A percentile compares a stretch with the other conserved stretches of the same genome.
Evolutionary conservation across 805 yeast genomes (phyloP).

Genomic region (Metschnikowia anglica): DNA sequence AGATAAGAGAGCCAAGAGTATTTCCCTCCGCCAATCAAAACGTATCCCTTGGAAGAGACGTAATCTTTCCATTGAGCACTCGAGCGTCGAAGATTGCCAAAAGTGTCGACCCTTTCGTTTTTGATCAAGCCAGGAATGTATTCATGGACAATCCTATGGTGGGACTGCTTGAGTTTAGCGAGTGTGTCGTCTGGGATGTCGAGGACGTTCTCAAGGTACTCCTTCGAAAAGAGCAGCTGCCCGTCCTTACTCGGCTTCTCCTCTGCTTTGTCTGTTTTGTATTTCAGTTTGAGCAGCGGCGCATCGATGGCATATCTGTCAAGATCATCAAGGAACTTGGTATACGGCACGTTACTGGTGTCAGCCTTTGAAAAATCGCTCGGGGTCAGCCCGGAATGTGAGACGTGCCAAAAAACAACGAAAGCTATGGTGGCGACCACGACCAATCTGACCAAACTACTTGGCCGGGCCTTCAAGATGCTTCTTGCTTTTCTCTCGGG

Average conservation of each 20-base stretch:
- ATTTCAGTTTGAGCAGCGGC: conserved; percentile 42
- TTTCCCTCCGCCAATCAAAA: conserved; percentile 53
- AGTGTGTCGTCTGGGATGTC: conserved; percentile 37
- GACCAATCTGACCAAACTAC: conserved; percentile 1
- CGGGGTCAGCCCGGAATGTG: not conserved
- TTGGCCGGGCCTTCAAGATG: conserved; percentile 7
- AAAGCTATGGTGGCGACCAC: conserved; percentile 1
- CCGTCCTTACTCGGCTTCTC: conserved; percentile 43
- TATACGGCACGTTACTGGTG: not conserved
- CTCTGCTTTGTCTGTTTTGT: conserved; percentile 39
- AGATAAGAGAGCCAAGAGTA: conserved; percentile 51
- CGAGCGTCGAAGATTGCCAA: conserved; percentile 31
- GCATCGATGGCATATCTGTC: conserved; percentile 37
- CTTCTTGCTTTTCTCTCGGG: no score
- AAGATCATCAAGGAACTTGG: conserved; percentile 30
- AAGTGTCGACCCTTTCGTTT: conserved; percentile 30
- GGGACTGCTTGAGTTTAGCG: conserved; percentile 37
- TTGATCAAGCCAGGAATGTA: conserved; percentile 31
- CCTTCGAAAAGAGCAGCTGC: conserved; percentile 45
- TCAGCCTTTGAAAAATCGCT: not conserved
- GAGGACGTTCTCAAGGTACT: conserved; percentile 45
- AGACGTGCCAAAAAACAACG: conserved; percentile 1
- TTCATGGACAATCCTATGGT: conserved; percentile 33
- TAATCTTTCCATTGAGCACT: conserved; percentile 43
- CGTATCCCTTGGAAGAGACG: conserved; percentile 38